phyloP scores from a whole-genome alignment of 306 rosid species.

The Adenanthera pavonina region DNA sequence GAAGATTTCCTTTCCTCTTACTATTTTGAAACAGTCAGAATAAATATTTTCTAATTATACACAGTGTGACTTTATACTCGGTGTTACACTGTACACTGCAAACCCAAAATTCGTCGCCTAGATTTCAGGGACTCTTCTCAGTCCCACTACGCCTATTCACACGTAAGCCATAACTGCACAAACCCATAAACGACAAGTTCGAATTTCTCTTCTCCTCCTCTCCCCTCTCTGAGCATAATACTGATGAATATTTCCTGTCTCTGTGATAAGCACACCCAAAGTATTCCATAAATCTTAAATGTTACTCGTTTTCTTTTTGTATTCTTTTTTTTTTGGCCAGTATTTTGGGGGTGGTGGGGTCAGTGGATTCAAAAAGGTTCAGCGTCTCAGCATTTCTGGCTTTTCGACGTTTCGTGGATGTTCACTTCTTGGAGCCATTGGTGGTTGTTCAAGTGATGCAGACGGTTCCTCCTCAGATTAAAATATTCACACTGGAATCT shows the following conservation, averaged over 20 bases:
- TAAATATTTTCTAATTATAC: no score
- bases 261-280: slow-evolving; percentile 16
- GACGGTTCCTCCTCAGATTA: slow-evolving; percentile 26
- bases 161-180: no score
- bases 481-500: slow-evolving; percentile 16
- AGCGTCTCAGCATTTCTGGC: slow-evolving; percentile 36
- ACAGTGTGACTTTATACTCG: no score
- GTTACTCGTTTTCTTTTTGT: not conserved
- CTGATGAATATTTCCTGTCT: no score
- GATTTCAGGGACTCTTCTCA: not conserved
- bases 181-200: not conserved
- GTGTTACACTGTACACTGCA: no score
- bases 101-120: no score
- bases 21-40: no score
- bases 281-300: not conserved
- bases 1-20: no score
- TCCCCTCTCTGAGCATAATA: no score
- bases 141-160: no score
- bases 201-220: not conserved
- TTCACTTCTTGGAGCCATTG: slow-evolving; percentile 30
- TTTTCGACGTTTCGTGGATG: slow-evolving; percentile 46
- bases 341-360: not conserved
- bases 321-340: no score
- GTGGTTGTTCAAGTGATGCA: slow-evolving; percentile 54
- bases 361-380: not conserved